These are phyloP conservation scores for Austroboletus niveus DNA, from an alignment of 1,284 basidiomycete species.

Conservation along the genomic window DNA sequence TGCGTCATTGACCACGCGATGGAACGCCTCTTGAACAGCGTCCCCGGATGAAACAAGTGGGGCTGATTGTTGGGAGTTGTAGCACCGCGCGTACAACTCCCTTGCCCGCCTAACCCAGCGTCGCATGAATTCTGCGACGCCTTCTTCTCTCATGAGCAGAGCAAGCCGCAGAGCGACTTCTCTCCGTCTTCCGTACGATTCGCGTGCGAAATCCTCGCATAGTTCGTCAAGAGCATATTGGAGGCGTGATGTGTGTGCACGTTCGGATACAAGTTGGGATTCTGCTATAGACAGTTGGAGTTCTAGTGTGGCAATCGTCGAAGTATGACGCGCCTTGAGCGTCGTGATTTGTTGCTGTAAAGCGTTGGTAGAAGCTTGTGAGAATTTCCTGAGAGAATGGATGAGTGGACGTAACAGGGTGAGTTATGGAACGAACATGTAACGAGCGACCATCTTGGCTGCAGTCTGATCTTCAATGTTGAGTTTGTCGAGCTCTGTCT, in stretches of 20 bases:
- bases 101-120: slow-evolving; percentile 53
- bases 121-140: slow-evolving; percentile 51
- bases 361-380: slow-evolving; percentile 72
- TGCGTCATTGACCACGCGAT: slow-evolving; percentile 47
- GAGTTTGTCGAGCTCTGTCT: slow-evolving; percentile 58
- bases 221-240: slow-evolving; percentile 69
- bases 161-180: slow-evolving; percentile 71
- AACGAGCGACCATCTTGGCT: slow-evolving; percentile 82
- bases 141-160: slow-evolving; percentile 68
- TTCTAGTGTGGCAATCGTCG: slow-evolving; percentile 59
- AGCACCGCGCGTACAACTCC: slow-evolving; percentile 35
- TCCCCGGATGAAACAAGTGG: slow-evolving; percentile 7
- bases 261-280: slow-evolving; percentile 43
- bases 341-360: slow-evolving; percentile 66
- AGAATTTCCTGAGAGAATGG: slow-evolving; percentile 66
- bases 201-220: slow-evolving; percentile 69
- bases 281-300: slow-evolving; percentile 44
- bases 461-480: slow-evolving; percentile 74
- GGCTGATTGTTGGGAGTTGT: neutral
- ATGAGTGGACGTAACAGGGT: neutral
- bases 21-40: slow-evolving; percentile 33
- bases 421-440: slow-evolving; percentile 59
- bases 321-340: slow-evolving; percentile 58
- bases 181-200: slow-evolving; percentile 71
- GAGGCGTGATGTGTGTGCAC: slow-evolving; percentile 47